Conservation (phyloP, 768 basidiomycete species). For the Tylopilus cervinicoccineus region DNA sequence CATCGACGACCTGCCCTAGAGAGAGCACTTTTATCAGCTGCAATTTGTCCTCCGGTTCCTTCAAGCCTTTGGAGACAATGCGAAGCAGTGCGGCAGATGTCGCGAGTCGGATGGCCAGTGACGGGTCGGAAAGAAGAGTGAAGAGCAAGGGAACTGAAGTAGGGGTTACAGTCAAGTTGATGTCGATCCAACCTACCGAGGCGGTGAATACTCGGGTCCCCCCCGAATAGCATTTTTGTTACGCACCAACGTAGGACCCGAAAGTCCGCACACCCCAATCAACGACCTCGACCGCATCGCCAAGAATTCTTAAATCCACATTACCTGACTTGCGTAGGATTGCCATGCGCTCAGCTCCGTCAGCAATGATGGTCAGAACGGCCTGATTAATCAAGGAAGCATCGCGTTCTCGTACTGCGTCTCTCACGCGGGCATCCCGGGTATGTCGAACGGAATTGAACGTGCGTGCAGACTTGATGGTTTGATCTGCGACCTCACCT, state of each 20-base stretch:
- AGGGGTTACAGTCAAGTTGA: slow-evolving; percentile 91
- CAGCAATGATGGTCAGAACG: slow-evolving; percentile 77
- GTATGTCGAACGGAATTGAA: slow-evolving; percentile 67
- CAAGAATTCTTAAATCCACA: slow-evolving; percentile 46
- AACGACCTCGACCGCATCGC: slow-evolving; percentile 69
- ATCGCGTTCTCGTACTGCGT: slow-evolving; percentile 87
- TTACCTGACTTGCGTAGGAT: slow-evolving; percentile 44
- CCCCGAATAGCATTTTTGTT: not conserved
- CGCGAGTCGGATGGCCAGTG: slow-evolving; percentile 76
- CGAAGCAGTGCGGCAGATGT: slow-evolving; percentile 76
- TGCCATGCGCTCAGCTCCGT: slow-evolving; percentile 58
- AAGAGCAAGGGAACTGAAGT: slow-evolving; percentile 84
- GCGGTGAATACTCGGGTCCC: not conserved
- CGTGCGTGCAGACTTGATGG: slow-evolving; percentile 81
- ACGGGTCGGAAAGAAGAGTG: slow-evolving; percentile 71
- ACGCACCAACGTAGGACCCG: slow-evolving; percentile 91
- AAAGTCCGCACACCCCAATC: slow-evolving; percentile 93
- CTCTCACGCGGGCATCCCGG: slow-evolving; percentile 82
- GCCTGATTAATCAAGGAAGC: slow-evolving; percentile 84
- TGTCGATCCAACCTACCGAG: slow-evolving; percentile 89
- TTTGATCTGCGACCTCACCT: slow-evolving; percentile 94
- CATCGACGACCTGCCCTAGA: slow-evolving; percentile 74
- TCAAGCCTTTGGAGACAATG: slow-evolving; percentile 89
- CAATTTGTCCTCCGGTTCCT: slow-evolving; percentile 86
- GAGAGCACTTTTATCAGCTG: slow-evolving; percentile 88